Base-by-base conservation (phyloP, 192 early-diverging fungal genomes). In the Funneliformis geosporum region DNA sequence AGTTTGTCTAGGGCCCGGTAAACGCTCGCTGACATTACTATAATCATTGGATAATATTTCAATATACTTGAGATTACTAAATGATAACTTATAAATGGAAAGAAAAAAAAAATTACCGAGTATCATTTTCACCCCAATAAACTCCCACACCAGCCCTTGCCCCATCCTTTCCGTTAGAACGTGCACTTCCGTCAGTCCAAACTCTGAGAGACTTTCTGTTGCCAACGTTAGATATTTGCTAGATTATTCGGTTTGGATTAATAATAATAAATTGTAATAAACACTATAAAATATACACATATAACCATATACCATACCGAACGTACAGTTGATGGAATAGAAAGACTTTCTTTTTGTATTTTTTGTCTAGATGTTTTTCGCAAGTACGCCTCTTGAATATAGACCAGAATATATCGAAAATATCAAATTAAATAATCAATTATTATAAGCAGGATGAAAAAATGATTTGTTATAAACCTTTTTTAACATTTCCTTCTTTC, bases 91-190 rank as follows among this genome's bases (percentile, higher is more conserved):
- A 60, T 10, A 50, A 76, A 23, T 44, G 3, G 40, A n/a, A 25
- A 86, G 75, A 7, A 75, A 79, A 69, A 74, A 79, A 71, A 61
- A 84, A 59, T 67, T 89, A 90, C 76, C 88, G 79, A 5, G 91
- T 83, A 84, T 97, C 93, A 55, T 84, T 82, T 0, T 79, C 73
- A 11, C 93, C 94, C 81, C 91, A 98, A 78, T 88, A 97, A 27
- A 97, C 94, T 9, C 97, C 97, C 25, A 94, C 80, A 23, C 97
- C 97, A 40, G 94, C 97, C 7, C 82, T 78, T 5, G 94, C 95
- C 5, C 79, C 74, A 10, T 23, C 2, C 25, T 65, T 77, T 18
- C 96, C 96, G 86, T 98, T 98, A 9, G 83, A 80, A 18, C 85
- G 70, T 77, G 94, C 89, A 60, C 91, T 89, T 43, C 96, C 96